Percentiles rank a stretch among this genome's conserved stretches.
phyloP scores from a whole-genome alignment of 2,329 filamentous ascomycete species.

The Tolypocladium tropicale region DNA sequence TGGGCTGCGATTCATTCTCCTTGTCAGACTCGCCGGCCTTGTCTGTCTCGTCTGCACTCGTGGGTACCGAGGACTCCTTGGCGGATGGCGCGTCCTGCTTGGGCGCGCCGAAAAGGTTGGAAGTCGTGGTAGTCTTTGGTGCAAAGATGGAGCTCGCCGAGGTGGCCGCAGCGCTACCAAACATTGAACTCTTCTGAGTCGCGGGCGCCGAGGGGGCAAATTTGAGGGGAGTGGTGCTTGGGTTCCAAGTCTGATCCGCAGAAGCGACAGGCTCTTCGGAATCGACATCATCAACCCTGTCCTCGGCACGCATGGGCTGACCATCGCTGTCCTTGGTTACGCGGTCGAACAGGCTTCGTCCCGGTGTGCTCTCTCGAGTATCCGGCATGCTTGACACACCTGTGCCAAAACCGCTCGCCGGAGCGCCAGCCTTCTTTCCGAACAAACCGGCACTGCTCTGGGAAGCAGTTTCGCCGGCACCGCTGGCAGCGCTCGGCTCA shows the following conservation, averaged over 20 bases:
- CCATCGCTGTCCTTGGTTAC: conserved; percentile 40
- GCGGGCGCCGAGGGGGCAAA: conserved; percentile 29
- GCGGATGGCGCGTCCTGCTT: conserved; percentile 19
- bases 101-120: conserved; percentile 25
- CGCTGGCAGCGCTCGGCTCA: conserved; percentile 31
- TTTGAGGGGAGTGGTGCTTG: conserved; percentile 43
- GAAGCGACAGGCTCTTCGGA: conserved; percentile 16
- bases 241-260: conserved; percentile 29
- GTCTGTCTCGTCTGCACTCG: conserved; percentile 14
- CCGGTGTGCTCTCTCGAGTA: conserved; percentile 33
- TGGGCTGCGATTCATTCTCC: conserved; percentile 28
- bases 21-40: conserved; percentile 32
- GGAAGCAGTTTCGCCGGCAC: conserved; percentile 28
- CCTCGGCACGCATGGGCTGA: conserved; percentile 33
- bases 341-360: conserved; percentile 45
- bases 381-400: conserved; percentile 26
- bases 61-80: conserved; percentile 14
- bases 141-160: conserved; percentile 23
- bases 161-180: conserved; percentile 18
- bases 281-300: conserved; percentile 10
- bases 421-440: conserved; percentile 18
- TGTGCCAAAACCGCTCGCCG: conserved; percentile 10
- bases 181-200: conserved; percentile 18
- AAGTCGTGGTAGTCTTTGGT: conserved; percentile 22
- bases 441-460: conserved; percentile 16